Conservation (phyloP, 306 rosid species). For the Trifolium repens region DNA sequence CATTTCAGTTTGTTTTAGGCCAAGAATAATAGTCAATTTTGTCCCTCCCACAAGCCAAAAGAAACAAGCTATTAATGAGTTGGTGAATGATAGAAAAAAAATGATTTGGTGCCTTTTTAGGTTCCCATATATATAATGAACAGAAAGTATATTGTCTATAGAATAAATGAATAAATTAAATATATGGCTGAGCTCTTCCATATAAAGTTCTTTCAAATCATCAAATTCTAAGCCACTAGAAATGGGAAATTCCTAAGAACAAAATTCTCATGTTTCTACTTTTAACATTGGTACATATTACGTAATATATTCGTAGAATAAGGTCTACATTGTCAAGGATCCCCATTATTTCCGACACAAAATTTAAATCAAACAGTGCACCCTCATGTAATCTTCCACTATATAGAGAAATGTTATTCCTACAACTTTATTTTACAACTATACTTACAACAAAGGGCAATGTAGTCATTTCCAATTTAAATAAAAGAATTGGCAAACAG, state of each 20-base stretch:
- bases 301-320: neutral
- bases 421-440: too few relatives aligned
- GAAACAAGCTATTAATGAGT: neutral
- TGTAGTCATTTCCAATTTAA: too few relatives aligned
- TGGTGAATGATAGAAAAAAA: neutral
- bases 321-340: neutral
- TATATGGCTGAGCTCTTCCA: neutral
- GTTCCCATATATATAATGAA: neutral
- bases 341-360: neutral
- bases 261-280: neutral
- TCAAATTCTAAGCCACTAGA: neutral
- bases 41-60: neutral
- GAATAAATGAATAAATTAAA: neutral
- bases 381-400: slow-evolving; percentile 19
- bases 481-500: too few relatives aligned
- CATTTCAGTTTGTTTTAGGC: neutral
- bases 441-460: too few relatives aligned
- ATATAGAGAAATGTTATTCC: too few relatives aligned
- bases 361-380: neutral
- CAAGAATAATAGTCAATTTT: neutral
- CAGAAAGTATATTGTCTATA: neutral
- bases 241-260: neutral
- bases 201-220: neutral
- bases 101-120: neutral
- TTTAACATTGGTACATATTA: neutral